Evolutionary conservation across 2,329 filamentous ascomycete species (phyloP).

Genomic region (Fusarium longipes): DNA sequence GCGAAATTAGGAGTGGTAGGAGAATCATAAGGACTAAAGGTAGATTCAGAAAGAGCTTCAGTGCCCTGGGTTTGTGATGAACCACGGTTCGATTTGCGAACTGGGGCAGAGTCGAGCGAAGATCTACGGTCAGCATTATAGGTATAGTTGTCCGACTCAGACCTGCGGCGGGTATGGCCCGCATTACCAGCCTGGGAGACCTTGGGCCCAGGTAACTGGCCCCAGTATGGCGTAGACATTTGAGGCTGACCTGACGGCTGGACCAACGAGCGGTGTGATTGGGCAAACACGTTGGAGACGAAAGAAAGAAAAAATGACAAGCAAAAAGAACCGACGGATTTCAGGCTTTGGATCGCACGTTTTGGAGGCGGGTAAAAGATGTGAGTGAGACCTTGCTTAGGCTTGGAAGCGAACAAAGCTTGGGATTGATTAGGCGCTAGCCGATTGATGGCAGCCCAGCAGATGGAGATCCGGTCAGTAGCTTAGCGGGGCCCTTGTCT

Average conservation of each 20-base stretch:
- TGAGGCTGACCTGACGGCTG: conserved; percentile 44
- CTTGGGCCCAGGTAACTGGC: conserved; percentile 64
- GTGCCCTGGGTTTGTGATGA: conserved; percentile 68
- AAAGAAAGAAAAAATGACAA: conserved; percentile 15
- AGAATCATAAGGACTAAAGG: conserved; percentile 67
- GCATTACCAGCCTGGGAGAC: conserved; percentile 46
- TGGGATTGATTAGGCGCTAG: conserved; percentile 36
- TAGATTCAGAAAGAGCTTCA: conserved; percentile 67
- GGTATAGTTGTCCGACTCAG: conserved; percentile 47
- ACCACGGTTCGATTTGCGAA: conserved; percentile 60
- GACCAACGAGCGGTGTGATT: conserved; percentile 43
- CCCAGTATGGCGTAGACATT: conserved; percentile 68
- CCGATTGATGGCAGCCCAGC: conserved; percentile 26
- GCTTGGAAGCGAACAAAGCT: conserved; percentile 30
- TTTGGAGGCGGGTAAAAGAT: conserved; percentile 39
- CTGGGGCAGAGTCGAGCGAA: conserved; percentile 53
- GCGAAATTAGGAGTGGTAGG: conserved; percentile 64
- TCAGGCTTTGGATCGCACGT: conserved; percentile 34
- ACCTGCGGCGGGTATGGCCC: conserved; percentile 52
- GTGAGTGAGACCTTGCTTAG: conserved; percentile 10
- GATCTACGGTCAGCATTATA: conserved; percentile 50
- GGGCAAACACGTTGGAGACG: conserved; percentile 33
- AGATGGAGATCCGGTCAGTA: conserved; percentile 3
- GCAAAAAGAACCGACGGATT: conserved; percentile 17
- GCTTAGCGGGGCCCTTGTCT: conserved; percentile 37